phyloP scores from a whole-genome alignment of 2,329 filamentous ascomycete genomes.

The Coniochaeta sp. region DNA sequence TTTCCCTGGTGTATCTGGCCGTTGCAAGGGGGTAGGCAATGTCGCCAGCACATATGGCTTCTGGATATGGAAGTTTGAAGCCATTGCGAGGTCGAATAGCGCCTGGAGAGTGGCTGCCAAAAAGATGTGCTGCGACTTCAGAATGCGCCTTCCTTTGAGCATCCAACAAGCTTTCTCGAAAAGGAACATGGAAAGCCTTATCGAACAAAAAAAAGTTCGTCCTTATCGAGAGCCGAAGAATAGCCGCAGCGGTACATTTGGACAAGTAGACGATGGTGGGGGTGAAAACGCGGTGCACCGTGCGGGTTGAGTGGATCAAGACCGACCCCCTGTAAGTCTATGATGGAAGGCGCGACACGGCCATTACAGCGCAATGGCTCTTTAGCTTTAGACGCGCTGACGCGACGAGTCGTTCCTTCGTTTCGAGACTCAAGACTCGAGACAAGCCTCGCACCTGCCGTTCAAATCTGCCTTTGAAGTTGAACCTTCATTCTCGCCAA shows the following conservation, averaged over 20 bases:
- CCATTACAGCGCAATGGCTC: not conserved
- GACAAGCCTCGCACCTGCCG: not conserved
- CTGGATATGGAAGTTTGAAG: slow-evolving; percentile 53
- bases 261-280: not conserved
- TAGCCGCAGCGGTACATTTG: not conserved
- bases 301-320: not conserved
- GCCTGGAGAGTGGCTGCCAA: not conserved
- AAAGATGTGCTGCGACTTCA: not conserved
- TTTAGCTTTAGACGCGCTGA: not conserved
- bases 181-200: not conserved
- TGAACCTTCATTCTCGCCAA: not conserved
- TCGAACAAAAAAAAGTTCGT: slow-evolving; percentile 2
- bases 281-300: not conserved
- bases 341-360: slow-evolving; percentile 2
- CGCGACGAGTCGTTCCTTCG: not conserved
- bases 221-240: slow-evolving; percentile 1
- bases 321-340: not conserved
- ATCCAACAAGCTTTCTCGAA: not conserved
- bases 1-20: slow-evolving; percentile 38
- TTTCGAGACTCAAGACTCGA: not conserved
- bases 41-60: slow-evolving; percentile 56
- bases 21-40: slow-evolving; percentile 50
- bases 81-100: slow-evolving; percentile 30
- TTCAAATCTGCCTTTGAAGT: too few species aligned
- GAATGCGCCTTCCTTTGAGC: slow-evolving; percentile 6